Evolutionary conservation across 208 protist species (phyloP), one percentile per base, ranked within the genome.

Genomic region (Acanthamoeba quina): DNA sequence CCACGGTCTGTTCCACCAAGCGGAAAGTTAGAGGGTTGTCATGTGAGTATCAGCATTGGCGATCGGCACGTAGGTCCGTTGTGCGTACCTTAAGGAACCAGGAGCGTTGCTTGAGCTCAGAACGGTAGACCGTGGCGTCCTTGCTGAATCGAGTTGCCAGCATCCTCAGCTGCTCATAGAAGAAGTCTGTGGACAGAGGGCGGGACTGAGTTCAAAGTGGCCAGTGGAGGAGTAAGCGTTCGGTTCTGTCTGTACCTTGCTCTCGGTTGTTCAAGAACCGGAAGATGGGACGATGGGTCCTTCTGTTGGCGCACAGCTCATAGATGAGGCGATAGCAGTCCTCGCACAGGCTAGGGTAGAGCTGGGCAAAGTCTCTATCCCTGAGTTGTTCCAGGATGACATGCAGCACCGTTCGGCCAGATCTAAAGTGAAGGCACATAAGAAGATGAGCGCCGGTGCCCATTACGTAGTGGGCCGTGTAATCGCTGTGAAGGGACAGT

Each of bases 271-370:
- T 68, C 34, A 91, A 26, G 85, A 76, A 91, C 19, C 85, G 85
- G 29, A 91, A 31, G 62, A 91, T 26, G 6, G 85, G 85, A 19
- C 34, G 29, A 31, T 44, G 74, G 9, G 54, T 44, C 24, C 37
- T 44, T 34, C 52, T 68, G 62, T 74, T 68, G 41, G 85, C 56
- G 62, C 85, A 91, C 21, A 91, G 85, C 31, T 56, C 60, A 26
- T 76, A 91, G 62, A 91, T 74, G 60, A 91, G 62, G 15, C 74
- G 34, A n/a, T 91, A 91, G 85, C 85, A 91, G 44, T 76, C 60
- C 17, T 91, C 58, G 85, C 37, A 49, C 37, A 91, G 62, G 24
- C 66, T 29, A 13, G 85, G 85, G 49, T 74, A 56, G 15, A 11
- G 60, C 17, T 74, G 26, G 24, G 37, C 54, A 54, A 74, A 70